Evolutionary conservation across 2,329 filamentous ascomycete genomes (phyloP).

Genomic region (Macrophomina phaseolina): DNA sequence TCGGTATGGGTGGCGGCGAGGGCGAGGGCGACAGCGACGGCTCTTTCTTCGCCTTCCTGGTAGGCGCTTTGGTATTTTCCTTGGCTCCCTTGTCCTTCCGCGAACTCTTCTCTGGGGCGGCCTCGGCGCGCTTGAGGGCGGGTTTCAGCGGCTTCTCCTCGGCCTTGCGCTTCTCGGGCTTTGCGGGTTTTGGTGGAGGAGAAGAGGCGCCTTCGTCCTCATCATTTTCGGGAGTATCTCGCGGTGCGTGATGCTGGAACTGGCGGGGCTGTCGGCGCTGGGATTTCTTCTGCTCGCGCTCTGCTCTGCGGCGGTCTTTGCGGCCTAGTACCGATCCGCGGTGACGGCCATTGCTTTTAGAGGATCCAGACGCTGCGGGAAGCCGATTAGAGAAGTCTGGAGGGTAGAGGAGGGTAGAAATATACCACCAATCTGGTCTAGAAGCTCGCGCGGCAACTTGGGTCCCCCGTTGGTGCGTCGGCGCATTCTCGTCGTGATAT

Average conservation of each 20-base stretch:
- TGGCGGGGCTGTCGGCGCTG: constrained; percentile 38
- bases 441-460: constrained; percentile 53
- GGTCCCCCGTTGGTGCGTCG: constrained; percentile 45
- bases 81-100: neutral
- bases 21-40: constrained; percentile 16
- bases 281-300: constrained; percentile 66
- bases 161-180: constrained; percentile 32
- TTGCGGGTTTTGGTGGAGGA: constrained; percentile 31
- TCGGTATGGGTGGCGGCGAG: constrained; percentile 37
- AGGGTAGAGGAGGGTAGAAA: constrained; percentile 12
- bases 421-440: constrained; percentile 50
- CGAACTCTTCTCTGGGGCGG: neutral
- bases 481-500: constrained; percentile 40
- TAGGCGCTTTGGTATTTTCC: constrained; percentile 31
- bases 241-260: neutral
- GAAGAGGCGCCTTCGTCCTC: constrained; percentile 31
- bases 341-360: constrained; percentile 34
- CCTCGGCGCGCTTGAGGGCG: constrained; percentile 42
- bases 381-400: neutral
- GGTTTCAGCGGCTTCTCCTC: constrained; percentile 41
- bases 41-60: constrained; percentile 33
- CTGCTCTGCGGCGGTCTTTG: constrained; percentile 71
- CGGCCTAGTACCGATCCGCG: constrained; percentile 48
- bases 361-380: constrained; percentile 30
- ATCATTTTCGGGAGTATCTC: constrained; percentile 31